Evolutionary conservation across 495 filamentous ascomycete species (phyloP), one percentile per base, ranked within the genome.

Genomic region (Chaetomium fimeti): DNA sequence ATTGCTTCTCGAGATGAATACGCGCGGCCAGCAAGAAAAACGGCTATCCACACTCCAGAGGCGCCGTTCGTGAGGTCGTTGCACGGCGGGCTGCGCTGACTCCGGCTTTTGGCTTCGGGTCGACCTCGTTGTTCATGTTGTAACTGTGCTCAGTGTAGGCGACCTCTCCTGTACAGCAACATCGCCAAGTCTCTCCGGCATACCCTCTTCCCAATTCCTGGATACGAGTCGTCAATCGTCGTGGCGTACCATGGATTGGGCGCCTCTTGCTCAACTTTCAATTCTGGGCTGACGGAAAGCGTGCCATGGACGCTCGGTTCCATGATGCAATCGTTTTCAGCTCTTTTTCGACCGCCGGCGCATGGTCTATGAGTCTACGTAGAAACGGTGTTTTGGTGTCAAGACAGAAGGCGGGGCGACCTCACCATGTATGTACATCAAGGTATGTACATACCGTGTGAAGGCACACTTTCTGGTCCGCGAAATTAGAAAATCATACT

Each of bases 241-340:
- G 42, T 42, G 25, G 7, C n/a, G 32, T 4, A 36, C 29, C 52
- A 32, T n/a, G 16, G 28, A 13, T 15, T 18, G 22, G 15, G 52
- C 28, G 53, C 53, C 48, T 57, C 38, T 18, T 53, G 36, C 65
- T 57, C 48, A 60, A 55, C 29, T 48, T 27, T 27, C 32, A 29
- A 62, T 38, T 60, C 60, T 67, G 60, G 65, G 60, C 60, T 60
- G 60, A 63, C 60, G 56, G 32, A 5, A 36, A 11, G 32, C 32
- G 32, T 36, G 12, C 32, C 32, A 36, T 36, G 7, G 29, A 32
- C 29, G 7, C 32, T 36, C 6, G 32, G 32, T 9, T 36, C 32
- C 32, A 36, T 36, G 32, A 36, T 36, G 32, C 8, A 36, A 36
- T 36, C 3, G 1, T 36, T 36, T 36, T 11, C 32, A 11, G 8